phyloP scores from a whole-genome alignment of 176 grass and related monocot species.

The Dactylis glomerata region DNA sequence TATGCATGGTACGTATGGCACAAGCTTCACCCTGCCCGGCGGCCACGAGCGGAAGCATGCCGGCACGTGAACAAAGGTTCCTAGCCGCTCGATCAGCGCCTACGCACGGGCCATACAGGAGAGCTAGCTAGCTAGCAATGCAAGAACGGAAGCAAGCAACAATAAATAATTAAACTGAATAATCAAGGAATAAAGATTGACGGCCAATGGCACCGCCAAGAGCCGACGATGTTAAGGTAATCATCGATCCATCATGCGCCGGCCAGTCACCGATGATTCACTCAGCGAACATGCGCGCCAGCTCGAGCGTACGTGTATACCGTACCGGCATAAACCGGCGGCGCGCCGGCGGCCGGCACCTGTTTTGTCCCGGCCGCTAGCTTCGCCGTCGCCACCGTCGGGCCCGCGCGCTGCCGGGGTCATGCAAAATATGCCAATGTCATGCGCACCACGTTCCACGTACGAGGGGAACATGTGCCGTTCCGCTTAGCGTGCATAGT shows the following conservation, averaged over 20 bases:
- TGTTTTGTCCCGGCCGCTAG: background rate
- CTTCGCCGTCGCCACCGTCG: background rate
- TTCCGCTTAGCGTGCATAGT: background rate
- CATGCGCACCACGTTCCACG: background rate
- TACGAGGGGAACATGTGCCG: constrained; percentile 20
- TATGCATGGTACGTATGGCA: background rate
- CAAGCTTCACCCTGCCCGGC: background rate
- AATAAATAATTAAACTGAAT: background rate
- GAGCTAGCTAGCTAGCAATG: background rate
- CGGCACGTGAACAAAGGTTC: background rate
- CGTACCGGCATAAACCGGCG: background rate
- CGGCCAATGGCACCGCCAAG: background rate
- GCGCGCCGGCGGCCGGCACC: background rate
- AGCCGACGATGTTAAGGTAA: constrained; percentile 1
- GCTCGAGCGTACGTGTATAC: background rate
- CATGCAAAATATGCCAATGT: too few relatives aligned
- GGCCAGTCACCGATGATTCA: too few relatives aligned
- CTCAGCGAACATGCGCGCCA: constrained; percentile 4
- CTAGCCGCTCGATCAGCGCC: background rate
- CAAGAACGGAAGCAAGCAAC: background rate
- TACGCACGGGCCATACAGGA: background rate
- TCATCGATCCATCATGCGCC: background rate
- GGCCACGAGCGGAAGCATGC: background rate
- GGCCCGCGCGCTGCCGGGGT: background rate
- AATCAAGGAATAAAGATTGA: background rate